A percentile compares a stretch with the other conserved stretches of the same genome.
Evolutionary conservation across 305 asterid species (phyloP).

Genomic region (Rubia balearica): DNA sequence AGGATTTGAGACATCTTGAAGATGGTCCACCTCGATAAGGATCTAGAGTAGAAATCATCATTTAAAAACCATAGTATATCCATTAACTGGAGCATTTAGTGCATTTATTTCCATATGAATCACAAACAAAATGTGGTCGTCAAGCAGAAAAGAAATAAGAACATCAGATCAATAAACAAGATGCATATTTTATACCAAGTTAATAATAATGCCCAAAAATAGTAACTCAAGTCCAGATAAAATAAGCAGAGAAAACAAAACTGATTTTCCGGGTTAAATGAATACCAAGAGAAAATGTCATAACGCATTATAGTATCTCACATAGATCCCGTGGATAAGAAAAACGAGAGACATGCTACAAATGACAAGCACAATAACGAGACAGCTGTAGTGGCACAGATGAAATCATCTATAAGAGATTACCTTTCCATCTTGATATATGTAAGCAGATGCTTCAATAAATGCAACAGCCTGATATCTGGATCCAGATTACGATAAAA

Average conservation of each 20-base stretch:
- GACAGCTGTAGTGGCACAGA: background rate
- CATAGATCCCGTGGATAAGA: background rate
- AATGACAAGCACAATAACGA: background rate
- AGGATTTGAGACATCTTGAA: slow-evolving; percentile 82
- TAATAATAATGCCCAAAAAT: background rate
- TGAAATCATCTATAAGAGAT: slow-evolving; percentile 13
- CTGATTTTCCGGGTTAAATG: background rate
- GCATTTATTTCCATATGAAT: background rate
- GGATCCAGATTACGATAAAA: slow-evolving; percentile 26
- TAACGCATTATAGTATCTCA: background rate
- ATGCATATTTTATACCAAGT: background rate
- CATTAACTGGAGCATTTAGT: background rate
- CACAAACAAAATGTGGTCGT: background rate
- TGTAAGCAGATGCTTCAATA: slow-evolving; percentile 93
- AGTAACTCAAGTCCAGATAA: background rate
- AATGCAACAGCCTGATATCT: slow-evolving; percentile 97
- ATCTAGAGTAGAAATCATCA: slow-evolving; percentile 35
- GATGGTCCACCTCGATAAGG: slow-evolving; percentile 93
- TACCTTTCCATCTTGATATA: slow-evolving; percentile 99
- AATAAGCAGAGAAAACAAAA: background rate
- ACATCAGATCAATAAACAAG: background rate
- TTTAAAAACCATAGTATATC: background rate
- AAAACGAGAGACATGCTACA: background rate
- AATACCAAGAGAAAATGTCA: background rate
- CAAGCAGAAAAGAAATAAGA: background rate